These are phyloP conservation scores for Tubosaeta sp. DNA, from an alignment of 768 basidiomycete genomes.

Conservation along the genomic window DNA sequence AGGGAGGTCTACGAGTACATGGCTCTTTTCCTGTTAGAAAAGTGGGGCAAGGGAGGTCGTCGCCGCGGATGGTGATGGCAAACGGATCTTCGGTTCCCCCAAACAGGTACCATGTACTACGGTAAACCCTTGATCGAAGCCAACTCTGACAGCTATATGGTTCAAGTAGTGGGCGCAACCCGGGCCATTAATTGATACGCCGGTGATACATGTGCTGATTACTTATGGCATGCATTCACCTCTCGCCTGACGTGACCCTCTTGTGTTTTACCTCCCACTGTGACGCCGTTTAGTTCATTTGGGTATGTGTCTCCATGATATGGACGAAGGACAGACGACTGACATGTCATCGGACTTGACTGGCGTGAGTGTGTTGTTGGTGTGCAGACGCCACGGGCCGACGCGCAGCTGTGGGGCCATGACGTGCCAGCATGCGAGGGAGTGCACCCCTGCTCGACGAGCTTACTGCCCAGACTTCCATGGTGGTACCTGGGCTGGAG, in stretches of 20 bases:
- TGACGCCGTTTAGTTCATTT: too few species aligned
- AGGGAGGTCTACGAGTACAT: conserved; percentile 86
- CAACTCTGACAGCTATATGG: background rate
- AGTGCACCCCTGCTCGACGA: too few species aligned
- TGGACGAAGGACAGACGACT: too few species aligned
- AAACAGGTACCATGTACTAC: conserved; percentile 3
- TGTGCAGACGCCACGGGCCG: too few species aligned
- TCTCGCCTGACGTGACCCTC: background rate
- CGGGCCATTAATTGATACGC: background rate
- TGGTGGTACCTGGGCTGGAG: too few species aligned
- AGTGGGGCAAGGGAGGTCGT: conserved; percentile 85
- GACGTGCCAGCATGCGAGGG: too few species aligned
- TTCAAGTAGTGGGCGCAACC: background rate
- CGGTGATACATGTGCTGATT: background rate
- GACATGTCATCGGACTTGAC: too few species aligned
- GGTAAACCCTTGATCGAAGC: conserved; percentile 10
- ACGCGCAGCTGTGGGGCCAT: too few species aligned
- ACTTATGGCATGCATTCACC: background rate
- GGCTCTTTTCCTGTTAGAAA: conserved; percentile 79
- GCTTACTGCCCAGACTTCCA: too few species aligned
- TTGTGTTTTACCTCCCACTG: background rate
- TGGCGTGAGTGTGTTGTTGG: too few species aligned
- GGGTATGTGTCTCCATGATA: too few species aligned
- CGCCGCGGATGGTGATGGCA: conserved; percentile 52
- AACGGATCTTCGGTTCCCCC: background rate